Evolutionary conservation across 2,329 filamentous ascomycete genomes (phyloP).

Genomic region (Arthrinium puccinioides): DNA sequence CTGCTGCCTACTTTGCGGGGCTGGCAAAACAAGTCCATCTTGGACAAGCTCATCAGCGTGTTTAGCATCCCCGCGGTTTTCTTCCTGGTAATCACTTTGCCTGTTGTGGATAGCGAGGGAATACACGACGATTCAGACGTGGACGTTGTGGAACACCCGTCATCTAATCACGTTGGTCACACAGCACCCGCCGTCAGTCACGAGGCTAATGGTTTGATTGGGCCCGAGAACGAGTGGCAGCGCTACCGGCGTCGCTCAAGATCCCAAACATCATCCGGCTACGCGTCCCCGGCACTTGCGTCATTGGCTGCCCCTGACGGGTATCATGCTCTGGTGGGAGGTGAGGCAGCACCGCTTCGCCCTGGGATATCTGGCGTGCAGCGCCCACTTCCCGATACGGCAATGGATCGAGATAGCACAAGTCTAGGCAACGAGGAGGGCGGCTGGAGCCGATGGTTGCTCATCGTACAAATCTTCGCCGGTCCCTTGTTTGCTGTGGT

Average conservation of each 20-base stretch:
- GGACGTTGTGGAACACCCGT: constrained; percentile 20
- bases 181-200: constrained; percentile 26
- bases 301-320: constrained; percentile 7
- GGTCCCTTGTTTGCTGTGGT: constrained; percentile 77
- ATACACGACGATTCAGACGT: constrained; percentile 40
- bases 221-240: constrained; percentile 50
- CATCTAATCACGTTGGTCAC: constrained; percentile 19
- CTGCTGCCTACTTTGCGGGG: constrained; percentile 81
- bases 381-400: constrained; percentile 9
- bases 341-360: background rate
- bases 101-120: constrained; percentile 72
- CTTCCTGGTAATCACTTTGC: constrained; percentile 79
- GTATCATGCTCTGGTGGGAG: too few species aligned
- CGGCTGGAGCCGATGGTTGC: constrained; percentile 87
- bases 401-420: constrained; percentile 17
- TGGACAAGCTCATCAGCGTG: constrained; percentile 74
- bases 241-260: constrained; percentile 45
- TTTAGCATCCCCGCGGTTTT: constrained; percentile 88
- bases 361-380: background rate
- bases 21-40: constrained; percentile 77
- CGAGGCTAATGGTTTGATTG: constrained; percentile 23
- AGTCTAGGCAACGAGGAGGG: constrained; percentile 31
- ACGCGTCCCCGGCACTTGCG: constrained; percentile 5
- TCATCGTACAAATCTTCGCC: constrained; percentile 76
- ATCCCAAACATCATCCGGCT: constrained; percentile 18